These are phyloP conservation scores for Berkeleyomyces rouxiae DNA, from an alignment of 2,329 filamentous ascomycete genomes.

Conservation along the genomic window DNA sequence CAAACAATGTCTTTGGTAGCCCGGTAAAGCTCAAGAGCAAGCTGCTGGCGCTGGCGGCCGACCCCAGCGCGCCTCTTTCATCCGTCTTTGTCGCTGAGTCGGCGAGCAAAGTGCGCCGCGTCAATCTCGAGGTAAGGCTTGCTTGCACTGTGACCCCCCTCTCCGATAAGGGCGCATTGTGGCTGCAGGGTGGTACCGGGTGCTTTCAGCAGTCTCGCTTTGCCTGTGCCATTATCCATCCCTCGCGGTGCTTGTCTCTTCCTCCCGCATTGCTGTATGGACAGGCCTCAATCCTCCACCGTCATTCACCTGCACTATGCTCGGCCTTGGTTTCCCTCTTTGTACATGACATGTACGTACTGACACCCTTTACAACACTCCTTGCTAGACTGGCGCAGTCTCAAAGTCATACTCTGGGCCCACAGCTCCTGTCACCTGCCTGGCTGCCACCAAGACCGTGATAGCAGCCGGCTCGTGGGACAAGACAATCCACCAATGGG, in stretches of 20 bases:
- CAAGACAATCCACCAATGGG: constrained; percentile 78
- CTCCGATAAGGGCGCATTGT: neutral
- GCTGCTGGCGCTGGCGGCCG: constrained; percentile 55
- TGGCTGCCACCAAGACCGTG: constrained; percentile 46
- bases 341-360: neutral
- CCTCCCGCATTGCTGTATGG: neutral
- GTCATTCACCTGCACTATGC: neutral
- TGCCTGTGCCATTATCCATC: neutral
- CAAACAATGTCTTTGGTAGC: constrained; percentile 61
- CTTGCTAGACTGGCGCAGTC: constrained; percentile 7
- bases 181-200: neutral
- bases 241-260: neutral
- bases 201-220: neutral
- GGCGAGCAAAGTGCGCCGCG: constrained; percentile 57
- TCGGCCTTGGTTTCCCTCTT: neutral
- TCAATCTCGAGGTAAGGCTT: constrained; percentile 52
- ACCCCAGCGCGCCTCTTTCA: constrained; percentile 42
- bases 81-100: constrained; percentile 72
- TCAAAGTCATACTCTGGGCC: constrained; percentile 49
- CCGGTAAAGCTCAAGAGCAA: constrained; percentile 75
- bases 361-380: neutral
- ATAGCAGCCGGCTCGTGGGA: constrained; percentile 91
- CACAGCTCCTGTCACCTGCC: constrained; percentile 60
- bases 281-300: neutral
- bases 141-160: neutral